Conservation (phyloP, 2,329 filamentous ascomycete genomes). For the Phialemoniopsis sp. region DNA sequence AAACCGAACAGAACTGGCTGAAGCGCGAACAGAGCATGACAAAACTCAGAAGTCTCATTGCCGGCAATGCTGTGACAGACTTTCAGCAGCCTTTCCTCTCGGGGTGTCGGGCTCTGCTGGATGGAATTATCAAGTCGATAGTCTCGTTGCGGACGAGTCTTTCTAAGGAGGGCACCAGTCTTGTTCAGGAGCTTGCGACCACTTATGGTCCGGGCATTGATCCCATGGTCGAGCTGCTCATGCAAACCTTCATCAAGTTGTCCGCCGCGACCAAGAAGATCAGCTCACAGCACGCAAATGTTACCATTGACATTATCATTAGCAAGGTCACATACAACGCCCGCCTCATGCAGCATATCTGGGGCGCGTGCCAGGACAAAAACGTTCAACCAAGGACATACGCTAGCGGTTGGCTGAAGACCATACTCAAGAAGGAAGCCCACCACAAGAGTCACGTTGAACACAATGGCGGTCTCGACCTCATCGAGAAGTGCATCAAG, state of each 20-base stretch:
- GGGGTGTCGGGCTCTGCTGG: conserved; percentile 69
- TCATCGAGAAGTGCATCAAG: conserved; percentile 83
- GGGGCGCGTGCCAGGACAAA: conserved; percentile 82
- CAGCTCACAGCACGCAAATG: conserved; percentile 76
- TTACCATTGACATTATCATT: conserved; percentile 76
- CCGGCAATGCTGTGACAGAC: conserved; percentile 78
- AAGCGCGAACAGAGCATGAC: conserved; percentile 76
- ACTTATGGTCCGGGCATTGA: conserved; percentile 77
- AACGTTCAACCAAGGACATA: conserved; percentile 83
- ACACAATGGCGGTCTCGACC: conserved; percentile 75
- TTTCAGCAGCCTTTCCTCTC: conserved; percentile 68
- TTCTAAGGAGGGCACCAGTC: conserved; percentile 77
- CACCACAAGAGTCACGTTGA: conserved; percentile 80
- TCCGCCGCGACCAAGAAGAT: conserved; percentile 92
- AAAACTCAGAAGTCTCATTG: conserved; percentile 73
- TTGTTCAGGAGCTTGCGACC: conserved; percentile 80
- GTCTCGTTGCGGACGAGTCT: conserved; percentile 85
- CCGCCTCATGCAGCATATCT: conserved; percentile 82
- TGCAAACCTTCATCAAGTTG: conserved; percentile 87
- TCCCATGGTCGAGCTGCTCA: conserved; percentile 81
- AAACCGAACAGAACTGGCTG: conserved; percentile 89
- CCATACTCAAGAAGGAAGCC: conserved; percentile 71
- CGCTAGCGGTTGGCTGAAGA: conserved; percentile 79
- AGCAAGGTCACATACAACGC: conserved; percentile 73
- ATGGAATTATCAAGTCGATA: conserved; percentile 83